These are phyloP conservation scores for Podaxis mareebaensis DNA, from an alignment of 768 basidiomycete species.

Conservation along the genomic window DNA sequence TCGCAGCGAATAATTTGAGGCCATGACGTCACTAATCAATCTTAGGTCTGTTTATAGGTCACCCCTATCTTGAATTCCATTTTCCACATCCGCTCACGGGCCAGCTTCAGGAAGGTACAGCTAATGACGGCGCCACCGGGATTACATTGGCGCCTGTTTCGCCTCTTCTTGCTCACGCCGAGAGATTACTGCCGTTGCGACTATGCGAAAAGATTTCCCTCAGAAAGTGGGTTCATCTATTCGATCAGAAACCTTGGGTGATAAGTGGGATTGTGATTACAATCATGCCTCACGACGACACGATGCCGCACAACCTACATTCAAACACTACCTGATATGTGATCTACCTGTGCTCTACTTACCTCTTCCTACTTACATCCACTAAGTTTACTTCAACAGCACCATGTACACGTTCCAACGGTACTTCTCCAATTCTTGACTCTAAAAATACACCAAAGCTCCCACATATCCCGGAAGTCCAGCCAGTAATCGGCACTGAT, in stretches of 20 bases:
- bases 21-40: not conserved
- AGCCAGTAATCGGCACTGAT: constrained; percentile 4
- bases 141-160: no score
- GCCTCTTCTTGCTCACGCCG: no score
- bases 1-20: no score
- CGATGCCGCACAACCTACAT: not conserved
- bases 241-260: no score
- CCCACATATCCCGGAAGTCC: constrained; percentile 13
- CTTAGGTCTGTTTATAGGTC: not conserved
- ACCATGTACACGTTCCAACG: not conserved
- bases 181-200: no score
- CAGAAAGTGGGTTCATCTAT: no score
- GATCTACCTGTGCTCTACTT: not conserved
- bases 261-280: no score
- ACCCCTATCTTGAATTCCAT: not conserved
- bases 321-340: not conserved
- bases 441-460: not conserved
- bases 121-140: not conserved
- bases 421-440: not conserved
- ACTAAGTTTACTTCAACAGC: not conserved
- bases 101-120: not conserved
- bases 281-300: no score
- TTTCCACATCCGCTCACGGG: not conserved
- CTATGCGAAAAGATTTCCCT: no score
- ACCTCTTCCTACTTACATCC: not conserved